Conservation (phyloP, 306 rosid genomes). For the Astragalus membranaceus region DNA sequence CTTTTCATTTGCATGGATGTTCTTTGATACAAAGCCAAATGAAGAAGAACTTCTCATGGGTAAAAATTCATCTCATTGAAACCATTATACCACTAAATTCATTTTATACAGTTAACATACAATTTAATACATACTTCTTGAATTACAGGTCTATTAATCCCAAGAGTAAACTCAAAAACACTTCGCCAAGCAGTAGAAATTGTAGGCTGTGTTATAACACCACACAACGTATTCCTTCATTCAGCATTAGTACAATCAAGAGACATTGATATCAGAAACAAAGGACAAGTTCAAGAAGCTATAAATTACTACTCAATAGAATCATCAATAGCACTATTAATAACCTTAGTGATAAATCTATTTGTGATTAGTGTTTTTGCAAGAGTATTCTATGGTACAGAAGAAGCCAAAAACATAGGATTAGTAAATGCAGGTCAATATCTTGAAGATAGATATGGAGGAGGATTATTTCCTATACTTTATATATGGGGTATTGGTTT, state of each 20-base stretch:
- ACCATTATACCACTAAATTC: too few relatives aligned
- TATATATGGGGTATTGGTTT: constrained; percentile 75
- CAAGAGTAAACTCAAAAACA: constrained; percentile 32
- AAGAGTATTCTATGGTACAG: constrained; percentile 51
- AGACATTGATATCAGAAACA: constrained; percentile 35
- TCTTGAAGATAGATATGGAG: constrained; percentile 59
- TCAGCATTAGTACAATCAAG: constrained; percentile 46
- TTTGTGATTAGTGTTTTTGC: constrained; percentile 61
- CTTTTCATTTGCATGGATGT: constrained; percentile 49
- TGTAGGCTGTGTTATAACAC: constrained; percentile 41
- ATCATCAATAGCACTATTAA: constrained; percentile 48
- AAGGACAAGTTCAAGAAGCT: constrained; percentile 51
- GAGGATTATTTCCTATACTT: constrained; percentile 57
- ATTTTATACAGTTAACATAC: too few relatives aligned
- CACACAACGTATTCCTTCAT: constrained; percentile 46
- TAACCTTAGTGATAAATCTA: constrained; percentile 57
- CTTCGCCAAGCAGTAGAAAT: constrained; percentile 46
- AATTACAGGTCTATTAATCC: constrained; percentile 33
- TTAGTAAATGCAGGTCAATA: constrained; percentile 65
- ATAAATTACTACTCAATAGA: constrained; percentile 70
- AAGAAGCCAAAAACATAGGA: constrained; percentile 51
- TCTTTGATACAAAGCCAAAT: constrained; percentile 34
- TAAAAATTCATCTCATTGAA: constrained; percentile 13
- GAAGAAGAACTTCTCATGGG: constrained; percentile 40
- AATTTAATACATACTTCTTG: too few relatives aligned